phyloP scores from a whole-genome alignment of 352 stramenopile species.

The Hyaloperonospora arabidopsidis region DNA sequence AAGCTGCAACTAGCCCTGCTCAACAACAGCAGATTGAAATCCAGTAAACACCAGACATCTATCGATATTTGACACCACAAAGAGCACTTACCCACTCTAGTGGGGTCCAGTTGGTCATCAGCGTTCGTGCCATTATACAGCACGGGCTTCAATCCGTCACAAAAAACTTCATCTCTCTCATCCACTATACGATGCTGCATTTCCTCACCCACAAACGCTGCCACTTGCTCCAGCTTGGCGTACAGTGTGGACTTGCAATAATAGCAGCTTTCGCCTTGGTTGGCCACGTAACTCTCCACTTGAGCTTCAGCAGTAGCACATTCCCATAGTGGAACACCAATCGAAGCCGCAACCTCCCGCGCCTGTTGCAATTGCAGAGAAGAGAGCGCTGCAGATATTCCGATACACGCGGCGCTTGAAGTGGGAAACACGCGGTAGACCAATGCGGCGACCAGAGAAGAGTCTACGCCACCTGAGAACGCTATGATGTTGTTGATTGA shows the following conservation, averaged over 20 bases:
- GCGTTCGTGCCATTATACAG: conserved; percentile 98
- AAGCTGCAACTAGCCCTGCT: conserved; percentile 87
- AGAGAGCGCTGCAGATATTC: conserved; percentile 88
- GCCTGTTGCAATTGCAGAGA: conserved; percentile 83
- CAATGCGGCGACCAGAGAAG: conserved; percentile 87
- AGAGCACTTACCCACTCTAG: conserved; percentile 52
- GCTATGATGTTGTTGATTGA: conserved; percentile 71
- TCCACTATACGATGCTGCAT: conserved; percentile 9
- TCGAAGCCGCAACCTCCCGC: conserved; percentile 69
- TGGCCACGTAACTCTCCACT: conserved; percentile 88
- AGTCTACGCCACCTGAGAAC: conserved; percentile 95
- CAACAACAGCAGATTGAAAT: background rate
- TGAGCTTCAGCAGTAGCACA: conserved; percentile 78
- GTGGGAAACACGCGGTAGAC: conserved; percentile 78
- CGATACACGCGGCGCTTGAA: conserved; percentile 85
- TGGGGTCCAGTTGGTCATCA: conserved; percentile 91
- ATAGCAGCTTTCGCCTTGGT: conserved; percentile 92
- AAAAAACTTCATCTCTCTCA: background rate
- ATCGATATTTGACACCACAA: background rate
- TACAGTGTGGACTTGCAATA: conserved; percentile 98
- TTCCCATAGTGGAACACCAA: conserved; percentile 87
- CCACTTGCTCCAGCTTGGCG: conserved; percentile 86
- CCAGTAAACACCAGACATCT: background rate
- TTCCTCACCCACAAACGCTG: conserved; percentile 42
- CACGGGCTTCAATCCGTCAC: conserved; percentile 22